Base-by-base conservation (phyloP, 2,329 filamentous ascomycete genomes). In the Ceratocystis lukuohia region DNA sequence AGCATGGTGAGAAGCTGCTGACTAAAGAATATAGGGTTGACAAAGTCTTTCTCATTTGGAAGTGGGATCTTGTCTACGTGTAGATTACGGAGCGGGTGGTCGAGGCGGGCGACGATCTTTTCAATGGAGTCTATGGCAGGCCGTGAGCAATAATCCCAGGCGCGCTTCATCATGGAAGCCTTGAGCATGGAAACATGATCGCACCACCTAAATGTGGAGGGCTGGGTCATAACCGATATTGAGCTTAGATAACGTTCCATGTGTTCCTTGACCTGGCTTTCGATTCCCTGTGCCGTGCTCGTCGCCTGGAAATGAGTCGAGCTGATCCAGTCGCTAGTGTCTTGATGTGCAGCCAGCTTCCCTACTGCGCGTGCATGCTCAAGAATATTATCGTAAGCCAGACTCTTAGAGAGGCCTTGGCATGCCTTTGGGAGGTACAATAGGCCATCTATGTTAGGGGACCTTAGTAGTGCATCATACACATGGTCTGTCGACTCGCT, bases 41-140 rank as follows among this genome's bases (percentile, higher is more conserved):
- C 17, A 46, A 48, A 63, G 46, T 63, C 61, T 10, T 33, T 28
- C 2, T 30, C 25, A 3, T 20, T 30, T 5, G 20, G 44, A 25
- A 63, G 41, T 5, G 41, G 61, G 8, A 63, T 50, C 37, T 30
- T 45, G 1, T 48, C 41, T 15, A 63, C 12, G 12, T 28, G n/a
- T 28, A 48, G 25, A 25, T 63, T 63, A 28, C 61, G 61, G 3
- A 63, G 41, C 25, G 61, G 61, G 28, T 63, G 61, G 41, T 45
- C 20, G 17, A 63, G 37, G 3, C 61, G 25, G 17, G 44, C 41
- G 3, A 50, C 41, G 15, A 63, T 63, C 22, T 45, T 30, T 46
- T 63, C 17, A 30, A 63, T 63, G 12, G 61, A 46, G 8, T 20
- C 44, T 10, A 63, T 45, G 28, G 61, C 25, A 3, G 37, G 20